Evolutionary conservation across 768 basidiomycete species (phyloP), one percentile per base, ranked within the genome.

Genomic region (Lactifluus subvellereus): DNA sequence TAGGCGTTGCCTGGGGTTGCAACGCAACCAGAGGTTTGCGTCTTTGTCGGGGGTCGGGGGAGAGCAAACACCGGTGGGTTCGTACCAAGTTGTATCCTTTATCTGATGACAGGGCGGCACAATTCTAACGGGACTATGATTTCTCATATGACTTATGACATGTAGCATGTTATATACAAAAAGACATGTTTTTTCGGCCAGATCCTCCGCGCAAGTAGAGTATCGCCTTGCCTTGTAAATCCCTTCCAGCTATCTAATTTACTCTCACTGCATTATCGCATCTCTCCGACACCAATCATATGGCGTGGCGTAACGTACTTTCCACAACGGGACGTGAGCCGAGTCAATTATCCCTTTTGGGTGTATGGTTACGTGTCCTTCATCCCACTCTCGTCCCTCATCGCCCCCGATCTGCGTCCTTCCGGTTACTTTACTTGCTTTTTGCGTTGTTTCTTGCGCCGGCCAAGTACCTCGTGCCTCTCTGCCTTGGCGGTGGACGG

Each of bases 31-130:
- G 27, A 20, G 20, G 42, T 4, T 37, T 30, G 33, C 11, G 37
- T 13, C 48, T 49, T 37, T 47, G 58, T 42, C 27, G 22, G 50
- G 20, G 35, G 57, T 33, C 42, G 33, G 62, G 62, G 37, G 47
- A 14, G 18, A 49, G 52, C n/a, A 63, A 63, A 48, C 62, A 22
- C 62, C 62, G 62, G 62, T 33, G 22, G 27, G 27, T 27, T 27
- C 27, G 27, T 27, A 27, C 27, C 27, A 27, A 27, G 27, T 27
- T 27, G 27, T 27, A 27, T 3, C 27, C 27, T 27, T 27, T 27
- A 27, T 27, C 27, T 27, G 3, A 27, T 27, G 27, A 27, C 27
- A 27, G 2, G 27, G 27, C 27, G 27, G 27, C 27, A 27, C 27
- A 27, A 27, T 27, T 27, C 27, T 27, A 2, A 27, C 27, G 47